Percentiles rank a stretch among this genome's conserved stretches.
phyloP scores from a whole-genome alignment of 2,329 filamentous ascomycete genomes.

The Monilinia vaccinii-corymbosi region DNA sequence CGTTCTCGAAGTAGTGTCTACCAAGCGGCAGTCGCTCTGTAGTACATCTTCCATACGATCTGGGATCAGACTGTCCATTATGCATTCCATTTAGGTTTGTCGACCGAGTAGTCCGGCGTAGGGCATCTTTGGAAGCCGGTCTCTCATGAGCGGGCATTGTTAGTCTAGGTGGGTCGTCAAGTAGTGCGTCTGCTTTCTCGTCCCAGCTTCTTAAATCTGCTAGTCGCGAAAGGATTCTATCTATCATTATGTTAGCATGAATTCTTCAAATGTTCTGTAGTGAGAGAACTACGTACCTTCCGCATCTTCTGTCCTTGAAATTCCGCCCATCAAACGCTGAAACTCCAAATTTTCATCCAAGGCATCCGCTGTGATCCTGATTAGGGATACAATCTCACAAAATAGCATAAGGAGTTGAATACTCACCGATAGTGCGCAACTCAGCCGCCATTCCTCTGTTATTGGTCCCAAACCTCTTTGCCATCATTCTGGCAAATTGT shows the following conservation, averaged over 20 bases:
- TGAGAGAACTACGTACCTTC: background rate
- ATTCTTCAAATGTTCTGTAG: background rate
- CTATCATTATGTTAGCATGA: background rate
- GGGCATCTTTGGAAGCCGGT: background rate
- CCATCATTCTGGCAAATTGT: background rate
- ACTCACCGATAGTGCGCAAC: conserved; percentile 1
- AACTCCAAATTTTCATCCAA: background rate
- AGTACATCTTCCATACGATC: background rate
- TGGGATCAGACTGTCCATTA: background rate
- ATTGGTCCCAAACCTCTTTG: background rate
- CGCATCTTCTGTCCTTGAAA: background rate
- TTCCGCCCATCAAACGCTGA: background rate
- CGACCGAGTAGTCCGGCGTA: background rate
- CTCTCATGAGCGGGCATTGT: background rate
- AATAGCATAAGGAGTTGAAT: background rate
- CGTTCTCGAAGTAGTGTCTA: background rate
- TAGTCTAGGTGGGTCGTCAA: background rate
- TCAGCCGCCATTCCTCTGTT: background rate
- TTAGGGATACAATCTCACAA: background rate
- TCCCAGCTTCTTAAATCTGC: background rate
- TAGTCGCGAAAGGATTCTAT: background rate
- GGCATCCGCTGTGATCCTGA: background rate
- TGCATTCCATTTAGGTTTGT: background rate
- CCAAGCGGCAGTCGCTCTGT: background rate
- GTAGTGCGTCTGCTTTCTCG: background rate